phyloP scores from a whole-genome alignment of 306 rosid species.

The Vachellia pachyceras region DNA sequence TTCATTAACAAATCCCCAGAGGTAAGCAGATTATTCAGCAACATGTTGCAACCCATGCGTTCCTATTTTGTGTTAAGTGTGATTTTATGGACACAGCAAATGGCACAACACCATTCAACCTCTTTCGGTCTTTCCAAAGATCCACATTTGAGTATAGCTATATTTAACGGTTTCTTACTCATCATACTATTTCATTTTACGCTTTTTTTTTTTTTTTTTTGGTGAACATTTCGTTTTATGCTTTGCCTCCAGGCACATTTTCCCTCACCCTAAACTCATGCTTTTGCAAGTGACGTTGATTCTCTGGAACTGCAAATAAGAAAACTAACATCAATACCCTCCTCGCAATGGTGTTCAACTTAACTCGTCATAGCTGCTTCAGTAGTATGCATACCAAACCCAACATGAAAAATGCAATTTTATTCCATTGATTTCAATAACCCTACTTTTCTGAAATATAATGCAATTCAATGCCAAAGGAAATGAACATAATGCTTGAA shows the following conservation, averaged over 20 bases:
- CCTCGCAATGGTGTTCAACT: conserved; percentile 24
- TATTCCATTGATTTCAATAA: not conserved
- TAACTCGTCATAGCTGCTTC: not conserved
- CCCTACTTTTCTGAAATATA: not conserved
- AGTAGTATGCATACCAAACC: conserved; percentile 10
- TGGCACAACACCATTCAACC: not conserved
- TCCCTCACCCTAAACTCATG: conserved; percentile 17
- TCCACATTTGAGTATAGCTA: not conserved
- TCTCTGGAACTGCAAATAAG: conserved; percentile 19
- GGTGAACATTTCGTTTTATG: not conserved
- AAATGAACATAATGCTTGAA: conserved; percentile 14
- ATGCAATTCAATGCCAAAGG: conserved; percentile 13
- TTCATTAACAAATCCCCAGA: not conserved
- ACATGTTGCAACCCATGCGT: not conserved
- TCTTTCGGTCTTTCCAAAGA: not conserved
- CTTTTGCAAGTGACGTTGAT: conserved; percentile 14
- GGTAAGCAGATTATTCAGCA: conserved; percentile 8
- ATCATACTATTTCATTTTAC: not conserved
- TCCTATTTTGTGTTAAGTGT: not conserved
- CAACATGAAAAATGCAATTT: not conserved
- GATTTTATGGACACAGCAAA: not conserved
- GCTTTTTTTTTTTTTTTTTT: too few relatives aligned
- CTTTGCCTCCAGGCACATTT: conserved; percentile 12
- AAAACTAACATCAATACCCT: conserved; percentile 3
- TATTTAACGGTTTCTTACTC: conserved; percentile 22